These are phyloP conservation scores for Lenwebbia sp. DNA, from an alignment of 345 rosid species.

Conservation along the genomic window DNA sequence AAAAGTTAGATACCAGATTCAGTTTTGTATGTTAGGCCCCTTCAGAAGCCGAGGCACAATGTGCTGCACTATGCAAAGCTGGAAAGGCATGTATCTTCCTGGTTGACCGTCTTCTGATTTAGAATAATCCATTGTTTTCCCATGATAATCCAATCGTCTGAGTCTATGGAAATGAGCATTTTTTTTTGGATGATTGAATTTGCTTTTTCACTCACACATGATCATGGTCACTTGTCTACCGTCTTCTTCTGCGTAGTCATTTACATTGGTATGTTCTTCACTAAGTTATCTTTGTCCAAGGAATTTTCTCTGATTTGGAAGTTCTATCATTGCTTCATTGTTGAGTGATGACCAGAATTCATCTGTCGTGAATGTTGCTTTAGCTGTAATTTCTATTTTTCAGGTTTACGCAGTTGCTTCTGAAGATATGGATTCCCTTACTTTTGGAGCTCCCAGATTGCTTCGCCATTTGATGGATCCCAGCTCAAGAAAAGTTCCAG, in stretches of 20 bases:
- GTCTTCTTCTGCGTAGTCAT: not conserved
- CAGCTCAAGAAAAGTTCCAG: constrained; percentile 79
- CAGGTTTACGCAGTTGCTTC: constrained; percentile 95
- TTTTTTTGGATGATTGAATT: not conserved
- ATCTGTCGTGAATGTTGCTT: not conserved
- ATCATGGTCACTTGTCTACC: not conserved
- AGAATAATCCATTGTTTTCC: not conserved
- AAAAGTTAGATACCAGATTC: rapidly evolving
- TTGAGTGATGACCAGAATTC: not conserved
- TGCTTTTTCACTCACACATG: not conserved
- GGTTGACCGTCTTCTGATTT: not conserved
- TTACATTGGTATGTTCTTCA: not conserved
- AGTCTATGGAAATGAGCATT: not conserved
- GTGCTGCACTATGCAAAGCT: constrained; percentile 85
- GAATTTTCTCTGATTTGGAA: not conserved
- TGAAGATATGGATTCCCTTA: constrained; percentile 97
- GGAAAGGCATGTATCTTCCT: constrained; percentile 50
- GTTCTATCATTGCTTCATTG: not conserved
- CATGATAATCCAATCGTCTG: not conserved
- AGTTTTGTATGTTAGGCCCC: constrained; percentile 46
- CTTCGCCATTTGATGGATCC: constrained; percentile 96
- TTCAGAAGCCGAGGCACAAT: constrained; percentile 94
- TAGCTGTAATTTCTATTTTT: not conserved
- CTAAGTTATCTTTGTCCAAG: not conserved
- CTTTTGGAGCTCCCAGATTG: constrained; percentile 85